Base-by-base conservation (phyloP, 768 basidiomycete species). In the Termitomyces eurrhizus region DNA sequence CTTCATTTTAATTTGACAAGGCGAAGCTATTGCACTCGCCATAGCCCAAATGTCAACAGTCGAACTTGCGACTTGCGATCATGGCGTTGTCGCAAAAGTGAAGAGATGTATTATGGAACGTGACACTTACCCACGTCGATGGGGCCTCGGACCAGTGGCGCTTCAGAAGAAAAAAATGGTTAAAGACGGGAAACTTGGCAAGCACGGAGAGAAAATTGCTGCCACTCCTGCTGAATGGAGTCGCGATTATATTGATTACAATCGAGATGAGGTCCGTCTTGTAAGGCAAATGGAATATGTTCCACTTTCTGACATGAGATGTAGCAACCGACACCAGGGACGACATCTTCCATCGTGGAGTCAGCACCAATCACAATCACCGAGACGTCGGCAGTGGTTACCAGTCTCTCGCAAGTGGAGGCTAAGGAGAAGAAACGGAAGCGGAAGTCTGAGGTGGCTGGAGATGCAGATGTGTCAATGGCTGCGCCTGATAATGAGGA, bases 81-180 rank as follows among this genome's bases (percentile, higher is more conserved):
- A 99, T 70, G 97, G 97, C 51, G 93, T 99, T 59, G 96, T 98
- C 46, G 97, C 97, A 39, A 98, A 98, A 78, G 94, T 99, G 70
- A 99, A 99, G 78, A 83, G 97, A 55, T 98, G 96, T 71, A 98
- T 99, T 70, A 99, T 99, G 97, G 97, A 98, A 73, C 89, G 96
- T 41, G 97, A 99, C 74, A 92, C 93, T 21, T 99, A 99, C 74
- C 97, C 97, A 44, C 87, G 97, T 59, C 87, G 95, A 64, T 98
- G 97, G 97, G 97, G 97, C 53, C 84, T 98, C 55, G 97, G 97
- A n/a, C 97, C 97, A 24, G 86, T 95, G 74, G 96, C 97, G 14
- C 78, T 92, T 57, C 90, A 96, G 73, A 98, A 98, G 83, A 99
- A 98, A 81, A 97, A 96, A 75, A 81, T 99, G 84, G 87, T 97